These are phyloP conservation scores for Cyberlindnera meyerae DNA, from an alignment of 805 yeast species.

Conservation along the genomic window DNA sequence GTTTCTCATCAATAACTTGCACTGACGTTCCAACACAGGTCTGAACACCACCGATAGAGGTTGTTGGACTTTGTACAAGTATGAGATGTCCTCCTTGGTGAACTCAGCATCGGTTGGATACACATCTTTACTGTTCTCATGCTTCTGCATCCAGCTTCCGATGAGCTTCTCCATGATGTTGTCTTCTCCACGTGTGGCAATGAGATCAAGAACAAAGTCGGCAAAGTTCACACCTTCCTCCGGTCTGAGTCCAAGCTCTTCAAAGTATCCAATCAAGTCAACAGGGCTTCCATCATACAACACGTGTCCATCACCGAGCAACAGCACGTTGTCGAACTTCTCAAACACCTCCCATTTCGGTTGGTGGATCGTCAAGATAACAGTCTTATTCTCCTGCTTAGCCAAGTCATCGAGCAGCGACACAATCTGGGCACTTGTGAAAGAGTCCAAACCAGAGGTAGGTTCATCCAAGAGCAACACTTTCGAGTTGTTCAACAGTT, in stretches of 20 bases:
- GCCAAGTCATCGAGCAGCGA: conserved; percentile 55
- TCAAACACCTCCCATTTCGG: conserved; percentile 66
- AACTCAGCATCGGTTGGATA: conserved; percentile 35
- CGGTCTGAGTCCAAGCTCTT: conserved; percentile 33
- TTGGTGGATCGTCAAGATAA: conserved; percentile 78
- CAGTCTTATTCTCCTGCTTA: conserved; percentile 51
- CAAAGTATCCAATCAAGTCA: conserved; percentile 44
- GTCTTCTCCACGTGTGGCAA: conserved; percentile 38
- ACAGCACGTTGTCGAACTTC: conserved; percentile 69
- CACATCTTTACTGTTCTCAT: conserved; percentile 14
- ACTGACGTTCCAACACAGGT: conserved; percentile 32
- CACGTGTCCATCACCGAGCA: conserved; percentile 30
- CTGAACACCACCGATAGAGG: conserved; percentile 26
- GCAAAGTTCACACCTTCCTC: conserved; percentile 56
- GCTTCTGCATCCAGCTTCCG: conserved; percentile 5
- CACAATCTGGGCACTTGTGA: conserved; percentile 67
- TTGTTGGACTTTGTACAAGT: conserved; percentile 8
- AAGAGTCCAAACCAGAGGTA: conserved; percentile 81
- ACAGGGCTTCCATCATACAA: conserved; percentile 59
- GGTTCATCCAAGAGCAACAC: conserved; percentile 79
- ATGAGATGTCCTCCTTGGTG: conserved; percentile 18
- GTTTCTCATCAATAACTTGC: conserved; percentile 38
- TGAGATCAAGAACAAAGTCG: conserved; percentile 66
- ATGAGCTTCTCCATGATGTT: conserved; percentile 11
- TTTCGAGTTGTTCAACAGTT: conserved; percentile 60